These are phyloP conservation scores for Pezicula radicicola DNA, from an alignment of 2,329 filamentous ascomycete species.

Conservation along the genomic window DNA sequence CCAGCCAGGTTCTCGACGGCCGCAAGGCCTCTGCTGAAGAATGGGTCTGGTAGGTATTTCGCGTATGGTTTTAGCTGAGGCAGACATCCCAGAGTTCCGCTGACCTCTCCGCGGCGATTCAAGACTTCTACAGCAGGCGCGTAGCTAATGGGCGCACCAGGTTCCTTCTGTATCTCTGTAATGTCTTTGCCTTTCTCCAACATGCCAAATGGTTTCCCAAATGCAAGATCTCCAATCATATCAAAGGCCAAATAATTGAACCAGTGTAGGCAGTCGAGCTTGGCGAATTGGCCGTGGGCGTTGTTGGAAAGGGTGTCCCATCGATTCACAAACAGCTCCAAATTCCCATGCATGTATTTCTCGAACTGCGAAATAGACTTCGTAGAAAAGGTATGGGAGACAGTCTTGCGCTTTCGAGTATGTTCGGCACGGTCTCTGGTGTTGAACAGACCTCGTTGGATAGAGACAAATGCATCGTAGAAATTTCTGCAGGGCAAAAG, in stretches of 20 bases:
- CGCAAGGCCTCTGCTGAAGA: conserved; percentile 71
- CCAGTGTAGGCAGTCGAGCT: conserved; percentile 75
- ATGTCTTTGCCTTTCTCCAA: conserved; percentile 71
- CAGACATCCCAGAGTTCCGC: conserved; percentile 71
- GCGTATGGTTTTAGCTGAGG: conserved; percentile 77
- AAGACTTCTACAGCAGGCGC: conserved; percentile 83
- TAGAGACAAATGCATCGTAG: conserved; percentile 90
- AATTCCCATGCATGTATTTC: conserved; percentile 80
- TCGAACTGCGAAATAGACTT: conserved; percentile 84
- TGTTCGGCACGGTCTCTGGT: conserved; percentile 80
- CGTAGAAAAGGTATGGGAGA: conserved; percentile 81
- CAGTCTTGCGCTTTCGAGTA: conserved; percentile 82
- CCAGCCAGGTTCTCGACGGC: conserved; percentile 80
- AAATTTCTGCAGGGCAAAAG: conserved; percentile 62
- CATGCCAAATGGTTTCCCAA: conserved; percentile 82
- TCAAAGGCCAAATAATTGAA: conserved; percentile 65
- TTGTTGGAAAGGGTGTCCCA: conserved; percentile 63
- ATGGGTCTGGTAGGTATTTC: conserved; percentile 75
- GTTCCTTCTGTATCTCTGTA: conserved; percentile 66
- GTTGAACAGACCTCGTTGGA: conserved; percentile 84
- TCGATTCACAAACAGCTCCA: conserved; percentile 69
- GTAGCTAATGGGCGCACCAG: conserved; percentile 60
- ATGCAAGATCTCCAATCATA: conserved; percentile 57
- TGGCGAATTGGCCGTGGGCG: conserved; percentile 45
- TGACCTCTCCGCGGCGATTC: conserved; percentile 85